A percentile compares a stretch with the other conserved stretches of the same genome.
phyloP scores from a whole-genome alignment of 2,329 filamentous ascomycete species.

The Fusarium pseudocircinatum region DNA sequence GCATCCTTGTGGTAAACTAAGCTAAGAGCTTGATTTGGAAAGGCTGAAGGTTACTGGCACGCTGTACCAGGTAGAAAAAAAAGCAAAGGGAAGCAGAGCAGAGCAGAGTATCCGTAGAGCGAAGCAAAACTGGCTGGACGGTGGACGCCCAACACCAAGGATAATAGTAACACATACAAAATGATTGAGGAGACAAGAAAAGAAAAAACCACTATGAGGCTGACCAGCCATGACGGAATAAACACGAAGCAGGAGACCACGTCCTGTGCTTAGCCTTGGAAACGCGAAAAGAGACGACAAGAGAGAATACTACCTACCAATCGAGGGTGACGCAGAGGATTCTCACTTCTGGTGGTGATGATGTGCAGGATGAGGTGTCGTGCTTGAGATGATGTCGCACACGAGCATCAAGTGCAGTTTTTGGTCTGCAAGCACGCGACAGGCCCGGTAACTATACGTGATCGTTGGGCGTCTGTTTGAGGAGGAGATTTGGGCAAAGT shows the following conservation, averaged over 20 bases:
- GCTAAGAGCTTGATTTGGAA: constrained; percentile 38
- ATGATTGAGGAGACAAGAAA: constrained; percentile 31
- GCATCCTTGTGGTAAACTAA: constrained; percentile 28
- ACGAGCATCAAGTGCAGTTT: constrained; percentile 24
- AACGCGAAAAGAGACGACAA: constrained; percentile 34
- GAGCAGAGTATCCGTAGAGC: neutral
- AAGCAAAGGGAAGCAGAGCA: constrained; percentile 24
- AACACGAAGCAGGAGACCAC: constrained; percentile 10
- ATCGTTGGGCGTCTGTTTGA: constrained; percentile 4
- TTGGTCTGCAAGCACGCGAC: constrained; percentile 28
- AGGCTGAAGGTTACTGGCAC: constrained; percentile 33
- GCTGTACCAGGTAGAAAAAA: constrained; percentile 18
- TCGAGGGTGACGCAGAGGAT: constrained; percentile 7
- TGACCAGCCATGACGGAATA: constrained; percentile 22
- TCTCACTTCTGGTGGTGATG: constrained; percentile 27
- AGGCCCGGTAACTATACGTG: constrained; percentile 8
- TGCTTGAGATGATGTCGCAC: constrained; percentile 36
- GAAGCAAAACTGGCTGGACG: constrained; percentile 13
- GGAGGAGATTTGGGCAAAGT: constrained; percentile 1
- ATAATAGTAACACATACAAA: neutral
- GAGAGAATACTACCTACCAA: neutral
- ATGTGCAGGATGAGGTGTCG: constrained; percentile 39
- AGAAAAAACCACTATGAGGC: constrained; percentile 40
- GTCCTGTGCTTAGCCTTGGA: neutral
- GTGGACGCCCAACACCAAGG: constrained; percentile 17